phyloP scores from a whole-genome alignment of 169 alveolate species.

The Plasmodium ovale region DNA sequence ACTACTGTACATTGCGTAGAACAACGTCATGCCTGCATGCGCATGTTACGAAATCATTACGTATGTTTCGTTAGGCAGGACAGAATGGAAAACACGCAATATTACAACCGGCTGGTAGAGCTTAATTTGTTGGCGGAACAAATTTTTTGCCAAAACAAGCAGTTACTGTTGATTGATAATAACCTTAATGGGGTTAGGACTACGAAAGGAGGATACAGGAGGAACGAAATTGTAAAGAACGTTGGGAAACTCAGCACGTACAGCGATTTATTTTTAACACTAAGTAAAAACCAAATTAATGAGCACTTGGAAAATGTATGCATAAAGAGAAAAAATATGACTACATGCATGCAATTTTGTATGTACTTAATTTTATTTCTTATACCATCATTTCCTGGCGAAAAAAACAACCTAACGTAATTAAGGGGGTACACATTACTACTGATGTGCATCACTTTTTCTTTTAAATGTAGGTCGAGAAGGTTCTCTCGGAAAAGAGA shows the following conservation, averaged over 20 bases:
- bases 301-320: conserved; percentile 53
- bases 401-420: no score
- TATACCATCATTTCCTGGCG: no score
- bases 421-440: no score
- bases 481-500: conserved; percentile 29
- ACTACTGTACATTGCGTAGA: no score
- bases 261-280: conserved; percentile 36
- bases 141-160: conserved; percentile 50
- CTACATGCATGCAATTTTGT: no score
- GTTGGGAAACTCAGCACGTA: conserved; percentile 18
- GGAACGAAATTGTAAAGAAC: conserved; percentile 50
- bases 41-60: no score
- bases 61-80: background rate
- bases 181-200: conserved; percentile 50
- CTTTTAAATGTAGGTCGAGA: conserved; percentile 37
- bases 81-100: conserved; percentile 60
- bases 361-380: no score
- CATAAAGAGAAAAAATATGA: background rate
- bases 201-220: conserved; percentile 53
- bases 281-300: conserved; percentile 30
- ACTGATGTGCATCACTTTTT: background rate
- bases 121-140: conserved; percentile 50
- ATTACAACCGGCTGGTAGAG: conserved; percentile 54
- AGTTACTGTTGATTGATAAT: conserved; percentile 47
- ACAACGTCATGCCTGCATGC: no score